Evolutionary conservation across 768 basidiomycete genomes (phyloP).

Genomic region (Cantharellus anzutake): DNA sequence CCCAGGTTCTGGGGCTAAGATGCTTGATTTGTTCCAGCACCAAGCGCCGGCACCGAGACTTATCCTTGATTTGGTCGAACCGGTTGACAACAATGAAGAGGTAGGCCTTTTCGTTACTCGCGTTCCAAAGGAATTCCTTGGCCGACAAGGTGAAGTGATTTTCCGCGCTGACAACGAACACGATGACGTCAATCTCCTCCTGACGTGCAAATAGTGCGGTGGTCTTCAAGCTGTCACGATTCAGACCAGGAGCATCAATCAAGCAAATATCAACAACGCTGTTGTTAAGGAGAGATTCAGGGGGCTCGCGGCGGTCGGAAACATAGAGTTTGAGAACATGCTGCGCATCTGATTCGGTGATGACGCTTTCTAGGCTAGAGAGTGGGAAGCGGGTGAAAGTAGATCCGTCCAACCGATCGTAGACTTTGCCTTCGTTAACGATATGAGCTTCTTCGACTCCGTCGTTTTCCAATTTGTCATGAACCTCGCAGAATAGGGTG

Average conservation of each 20-base stretch:
- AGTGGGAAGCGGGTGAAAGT: constrained; percentile 58
- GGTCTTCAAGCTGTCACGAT: constrained; percentile 86
- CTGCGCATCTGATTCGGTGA: constrained; percentile 48
- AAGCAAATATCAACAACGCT: constrained; percentile 95
- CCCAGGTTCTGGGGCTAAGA: constrained; percentile 80
- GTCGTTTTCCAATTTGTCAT: constrained; percentile 65
- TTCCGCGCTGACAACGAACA: constrained; percentile 94
- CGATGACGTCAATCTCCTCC: constrained; percentile 95
- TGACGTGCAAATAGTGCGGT: constrained; percentile 91
- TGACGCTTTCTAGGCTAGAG: constrained; percentile 55
- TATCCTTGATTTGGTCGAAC: constrained; percentile 88
- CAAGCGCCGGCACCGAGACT: constrained; percentile 71
- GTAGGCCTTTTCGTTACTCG: constrained; percentile 93
- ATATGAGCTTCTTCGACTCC: constrained; percentile 76
- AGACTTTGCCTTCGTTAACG: constrained; percentile 42
- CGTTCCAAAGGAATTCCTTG: constrained; percentile 81
- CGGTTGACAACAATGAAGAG: constrained; percentile 98
- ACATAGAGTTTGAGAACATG: constrained; percentile 79
- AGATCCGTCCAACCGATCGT: constrained; percentile 48
- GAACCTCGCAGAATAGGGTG: constrained; percentile 91
- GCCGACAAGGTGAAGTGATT: constrained; percentile 96
- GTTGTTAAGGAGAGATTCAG: constrained; percentile 79
- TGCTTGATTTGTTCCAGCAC: constrained; percentile 89
- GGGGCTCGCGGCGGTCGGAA: constrained; percentile 54
- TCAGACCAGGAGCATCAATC: constrained; percentile 95